These are phyloP conservation scores for Przewalskia tangutica DNA, from an alignment of 257 asterid species.

Conservation along the genomic window DNA sequence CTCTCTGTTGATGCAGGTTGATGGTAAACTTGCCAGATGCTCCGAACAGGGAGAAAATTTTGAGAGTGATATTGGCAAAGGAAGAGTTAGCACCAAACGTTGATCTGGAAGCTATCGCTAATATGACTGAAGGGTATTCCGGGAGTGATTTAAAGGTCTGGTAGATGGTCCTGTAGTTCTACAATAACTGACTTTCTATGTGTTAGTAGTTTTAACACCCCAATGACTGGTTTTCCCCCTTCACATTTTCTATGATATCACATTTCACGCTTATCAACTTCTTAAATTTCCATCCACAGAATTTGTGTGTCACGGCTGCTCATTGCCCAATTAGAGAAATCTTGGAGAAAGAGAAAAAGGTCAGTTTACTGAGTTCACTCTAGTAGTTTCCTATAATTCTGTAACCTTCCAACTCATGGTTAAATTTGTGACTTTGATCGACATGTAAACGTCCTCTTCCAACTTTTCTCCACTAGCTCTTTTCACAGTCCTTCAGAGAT, in stretches of 20 bases:
- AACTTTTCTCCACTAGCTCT: background rate
- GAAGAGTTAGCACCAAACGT: constrained; percentile 59
- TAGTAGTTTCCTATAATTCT: background rate
- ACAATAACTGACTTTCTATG: background rate
- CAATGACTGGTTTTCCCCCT: background rate
- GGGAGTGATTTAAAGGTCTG: constrained; percentile 94
- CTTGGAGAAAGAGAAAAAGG: constrained; percentile 83
- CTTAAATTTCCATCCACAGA: constrained; percentile 29
- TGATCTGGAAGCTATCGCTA: constrained; percentile 68
- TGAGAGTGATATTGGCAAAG: constrained; percentile 58
- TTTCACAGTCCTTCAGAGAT: background rate
- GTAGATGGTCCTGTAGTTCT: background rate
- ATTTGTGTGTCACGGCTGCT: constrained; percentile 76
- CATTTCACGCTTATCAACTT: background rate
- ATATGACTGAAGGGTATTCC: constrained; percentile 82
- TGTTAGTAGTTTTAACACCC: background rate
- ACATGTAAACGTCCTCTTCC: background rate
- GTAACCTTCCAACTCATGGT: background rate
- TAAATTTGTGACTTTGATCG: background rate
- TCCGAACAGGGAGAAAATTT: constrained; percentile 57
- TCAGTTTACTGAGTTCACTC: constrained; percentile 6
- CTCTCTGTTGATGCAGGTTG: constrained; percentile 41
- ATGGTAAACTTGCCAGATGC: constrained; percentile 94
- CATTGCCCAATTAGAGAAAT: constrained; percentile 81
- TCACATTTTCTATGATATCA: background rate